Percentiles rank a stretch among this genome's conserved stretches.
Evolutionary conservation across 1,284 basidiomycete species (phyloP).

Genomic region (Blastosporella zonata): DNA sequence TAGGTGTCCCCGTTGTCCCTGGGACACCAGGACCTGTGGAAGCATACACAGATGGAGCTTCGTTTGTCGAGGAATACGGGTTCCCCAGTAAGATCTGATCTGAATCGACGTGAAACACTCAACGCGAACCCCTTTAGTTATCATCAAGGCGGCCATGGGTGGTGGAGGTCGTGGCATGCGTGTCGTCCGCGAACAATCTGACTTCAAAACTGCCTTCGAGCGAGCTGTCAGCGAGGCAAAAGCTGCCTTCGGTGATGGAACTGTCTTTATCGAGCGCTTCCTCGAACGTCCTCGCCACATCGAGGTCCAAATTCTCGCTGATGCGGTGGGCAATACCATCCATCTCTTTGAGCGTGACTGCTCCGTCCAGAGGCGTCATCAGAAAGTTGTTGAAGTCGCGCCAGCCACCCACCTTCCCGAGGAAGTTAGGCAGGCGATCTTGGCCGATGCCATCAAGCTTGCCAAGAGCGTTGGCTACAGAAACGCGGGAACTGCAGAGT

Average conservation of each 20-base stretch:
- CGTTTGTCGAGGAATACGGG: constrained; percentile 93
- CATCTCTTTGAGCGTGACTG: constrained; percentile 99
- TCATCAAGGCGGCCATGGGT: constrained; percentile 98
- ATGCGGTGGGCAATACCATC: constrained; percentile 89
- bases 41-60: constrained; percentile 77
- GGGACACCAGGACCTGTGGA: constrained; percentile 95
- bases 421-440: constrained; percentile 85
- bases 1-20: constrained; percentile 94
- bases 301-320: constrained; percentile 96
- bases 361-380: constrained; percentile 96
- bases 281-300: constrained; percentile 96
- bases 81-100: constrained; percentile 71
- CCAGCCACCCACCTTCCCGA: constrained; percentile 94
- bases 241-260: constrained; percentile 96
- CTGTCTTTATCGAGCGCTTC: constrained; percentile 98
- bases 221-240: constrained; percentile 95
- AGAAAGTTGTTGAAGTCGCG: constrained; percentile 99
- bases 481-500: constrained; percentile 97
- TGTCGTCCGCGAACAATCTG: constrained; percentile 89
- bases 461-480: constrained; percentile 91
- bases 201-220: constrained; percentile 89
- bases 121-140: constrained; percentile 48
- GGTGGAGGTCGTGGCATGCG: constrained; percentile 99
- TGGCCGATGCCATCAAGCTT: constrained; percentile 91
- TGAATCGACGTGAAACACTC: constrained; percentile 1